These are phyloP conservation scores for Tympanopsis confertula DNA, from an alignment of 2,329 filamentous ascomycete species.

Conservation along the genomic window DNA sequence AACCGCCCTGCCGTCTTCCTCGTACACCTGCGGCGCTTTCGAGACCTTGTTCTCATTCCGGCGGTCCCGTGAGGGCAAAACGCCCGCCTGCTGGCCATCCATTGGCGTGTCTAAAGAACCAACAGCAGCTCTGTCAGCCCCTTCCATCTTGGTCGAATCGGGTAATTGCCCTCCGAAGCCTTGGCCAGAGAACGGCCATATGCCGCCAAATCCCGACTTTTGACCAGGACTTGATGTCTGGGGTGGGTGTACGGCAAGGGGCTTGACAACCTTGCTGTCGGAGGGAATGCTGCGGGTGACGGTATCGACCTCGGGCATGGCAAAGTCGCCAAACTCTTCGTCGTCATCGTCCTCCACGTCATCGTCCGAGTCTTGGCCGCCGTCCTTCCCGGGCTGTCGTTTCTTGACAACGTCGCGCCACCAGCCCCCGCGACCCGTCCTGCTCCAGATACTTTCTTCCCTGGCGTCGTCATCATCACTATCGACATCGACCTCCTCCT, in stretches of 20 bases:
- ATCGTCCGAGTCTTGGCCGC: slow-evolving; percentile 32
- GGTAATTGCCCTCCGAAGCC: slow-evolving; percentile 15
- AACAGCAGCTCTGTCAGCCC: too few relatives aligned
- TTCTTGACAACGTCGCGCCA: slow-evolving; percentile 29
- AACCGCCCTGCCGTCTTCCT: slow-evolving; percentile 30
- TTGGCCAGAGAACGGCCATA: slow-evolving; percentile 46
- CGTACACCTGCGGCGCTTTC: slow-evolving; percentile 7
- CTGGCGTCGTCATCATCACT: slow-evolving; percentile 23
- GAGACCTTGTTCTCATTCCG: slow-evolving; percentile 16
- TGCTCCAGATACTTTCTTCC: slow-evolving; percentile 3
- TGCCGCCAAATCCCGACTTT: slow-evolving; percentile 29
- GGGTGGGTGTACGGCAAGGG: slow-evolving; percentile 39
- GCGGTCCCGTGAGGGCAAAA: too few relatives aligned
- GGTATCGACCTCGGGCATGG: slow-evolving; percentile 41
- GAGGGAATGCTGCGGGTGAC: slow-evolving; percentile 7
- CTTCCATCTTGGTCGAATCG: slow-evolving; percentile 9
- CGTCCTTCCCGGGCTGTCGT: slow-evolving; percentile 12
- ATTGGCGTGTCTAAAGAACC: too few relatives aligned
- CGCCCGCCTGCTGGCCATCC: too few relatives aligned
- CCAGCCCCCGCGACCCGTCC: slow-evolving; percentile 28
- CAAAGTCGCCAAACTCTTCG: slow-evolving; percentile 60
- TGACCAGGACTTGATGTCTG: background rate
- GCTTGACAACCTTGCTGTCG: slow-evolving; percentile 33
- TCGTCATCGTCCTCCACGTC: slow-evolving; percentile 44
- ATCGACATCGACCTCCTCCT: slow-evolving; percentile 21